Evolutionary conservation across 2,329 filamentous ascomycete species (phyloP), one percentile per base, ranked within the genome.

Genomic region (Pyrenochaeta sp.): DNA sequence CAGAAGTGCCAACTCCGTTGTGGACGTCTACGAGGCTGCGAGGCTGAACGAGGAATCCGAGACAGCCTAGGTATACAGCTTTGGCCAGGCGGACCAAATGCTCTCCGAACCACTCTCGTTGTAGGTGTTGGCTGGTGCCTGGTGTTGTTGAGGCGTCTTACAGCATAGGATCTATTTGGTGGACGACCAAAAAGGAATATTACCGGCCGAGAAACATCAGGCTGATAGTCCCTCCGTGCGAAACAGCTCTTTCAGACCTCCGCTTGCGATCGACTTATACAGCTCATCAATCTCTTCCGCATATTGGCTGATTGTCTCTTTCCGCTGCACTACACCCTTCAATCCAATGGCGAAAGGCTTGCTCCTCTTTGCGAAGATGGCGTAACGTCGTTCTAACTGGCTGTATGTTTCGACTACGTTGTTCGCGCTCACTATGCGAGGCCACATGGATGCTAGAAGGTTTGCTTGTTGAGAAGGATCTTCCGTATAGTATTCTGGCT

Each of bases 251-350:
- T 42, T 28, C 6, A 45, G 17, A 4, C 47, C 46, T 38, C 43
- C 46, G 20, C 22, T 30, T 13, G 36, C 36, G 21, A 53, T 49
- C 9, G 35, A 47, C 4, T 36, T 36, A 40, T 81, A 81, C 4
- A 81, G 62, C 0, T 67, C 63, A 4, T 80, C 73, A 27, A 81
- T 80, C 42, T 80, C 77, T 1, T 71, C 52, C 2, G 58, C 58
- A 35, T 79, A 81, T 1, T 76, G 64, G 1, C 57, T 49, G 8
- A 72, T 45, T 0, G 77, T 78, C 0, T 65, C 60, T 3, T 64
- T 65, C 6, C 77, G 68, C 53, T 76, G 73, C 3, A 77, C 69
- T 0, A 68, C 76, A 0, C 74, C 73, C 48, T 81, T 79, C n/a
- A 74, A 70, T 0, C 77, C 74, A 11, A 65, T 69, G 1, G 69